Evolutionary conservation across 208 protist species (phyloP).

Genomic region (Leishmania braziliensis): DNA sequence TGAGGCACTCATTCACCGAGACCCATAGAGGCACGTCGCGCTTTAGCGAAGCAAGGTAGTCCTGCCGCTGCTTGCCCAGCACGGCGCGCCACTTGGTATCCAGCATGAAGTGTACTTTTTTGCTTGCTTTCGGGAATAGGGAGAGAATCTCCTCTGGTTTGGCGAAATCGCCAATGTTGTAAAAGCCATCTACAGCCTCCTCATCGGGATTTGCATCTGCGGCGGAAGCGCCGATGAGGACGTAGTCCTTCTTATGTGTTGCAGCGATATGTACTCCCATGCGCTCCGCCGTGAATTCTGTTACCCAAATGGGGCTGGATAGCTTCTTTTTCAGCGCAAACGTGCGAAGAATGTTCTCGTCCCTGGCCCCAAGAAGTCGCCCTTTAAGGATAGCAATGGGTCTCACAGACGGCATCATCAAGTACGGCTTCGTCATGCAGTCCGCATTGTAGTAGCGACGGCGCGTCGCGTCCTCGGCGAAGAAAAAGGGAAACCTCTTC

Average conservation of each 20-base stretch:
- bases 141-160: slow-evolving; percentile 73
- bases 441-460: slow-evolving; percentile 86
- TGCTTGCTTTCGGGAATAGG: slow-evolving; percentile 84
- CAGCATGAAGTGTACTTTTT: slow-evolving; percentile 85
- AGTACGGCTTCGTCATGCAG: slow-evolving; percentile 74
- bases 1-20: slow-evolving; percentile 88
- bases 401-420: slow-evolving; percentile 76
- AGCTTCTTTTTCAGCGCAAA: slow-evolving; percentile 86
- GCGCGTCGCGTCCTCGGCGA: slow-evolving; percentile 84
- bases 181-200: slow-evolving; percentile 71
- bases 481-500: slow-evolving; percentile 46
- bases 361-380: slow-evolving; percentile 70
- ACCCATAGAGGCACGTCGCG: slow-evolving; percentile 79
- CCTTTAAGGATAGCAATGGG: slow-evolving; percentile 85
- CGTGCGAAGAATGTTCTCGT: slow-evolving; percentile 71
- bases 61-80: slow-evolving; percentile 81
- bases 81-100: slow-evolving; percentile 88
- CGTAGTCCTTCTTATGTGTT: slow-evolving; percentile 60
- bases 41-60: slow-evolving; percentile 64
- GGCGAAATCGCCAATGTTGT: slow-evolving; percentile 86
- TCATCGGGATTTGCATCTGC: slow-evolving; percentile 54
- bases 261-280: slow-evolving; percentile 73
- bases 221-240: slow-evolving; percentile 63
- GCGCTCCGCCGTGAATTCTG: slow-evolving; percentile 42
- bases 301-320: slow-evolving; percentile 90